Conservation (phyloP, 306 rosid species). For the Prunus kanzakura region DNA sequence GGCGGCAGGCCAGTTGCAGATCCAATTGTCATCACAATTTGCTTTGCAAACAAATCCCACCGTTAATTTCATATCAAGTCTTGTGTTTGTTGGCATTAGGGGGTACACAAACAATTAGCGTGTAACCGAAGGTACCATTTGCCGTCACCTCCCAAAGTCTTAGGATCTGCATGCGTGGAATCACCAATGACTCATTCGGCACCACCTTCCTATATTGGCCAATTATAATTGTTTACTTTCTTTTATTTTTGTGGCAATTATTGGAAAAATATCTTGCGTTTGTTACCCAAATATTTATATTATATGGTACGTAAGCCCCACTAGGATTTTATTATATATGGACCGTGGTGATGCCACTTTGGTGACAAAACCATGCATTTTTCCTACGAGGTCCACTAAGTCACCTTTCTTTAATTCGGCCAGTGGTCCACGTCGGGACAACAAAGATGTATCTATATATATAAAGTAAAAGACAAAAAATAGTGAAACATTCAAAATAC, state of each 20-base stretch:
- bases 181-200: background rate
- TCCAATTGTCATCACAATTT: background rate
- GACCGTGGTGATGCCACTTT: slow-evolving; percentile 17
- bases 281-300: background rate
- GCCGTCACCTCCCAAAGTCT: background rate
- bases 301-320: too few species aligned
- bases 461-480: too few species aligned
- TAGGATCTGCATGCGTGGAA: background rate
- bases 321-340: background rate
- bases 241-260: background rate
- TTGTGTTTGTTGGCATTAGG: background rate
- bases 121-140: background rate
- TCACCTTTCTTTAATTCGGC: background rate
- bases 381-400: slow-evolving; percentile 34
- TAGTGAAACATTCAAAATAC: too few species aligned
- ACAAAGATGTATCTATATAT: too few species aligned
- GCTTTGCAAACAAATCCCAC: background rate
- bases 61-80: background rate
- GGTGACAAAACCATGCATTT: slow-evolving; percentile 16
- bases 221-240: background rate
- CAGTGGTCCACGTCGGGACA: too few species aligned
- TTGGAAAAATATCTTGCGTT: background rate
- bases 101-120: slow-evolving; percentile 7
- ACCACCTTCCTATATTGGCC: too few species aligned
- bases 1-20: too few species aligned